Percentiles rank a stretch among this genome's conserved stretches.
Evolutionary conservation across 257 asterid species (phyloP).

Genomic region (Solanum verrucosum): DNA sequence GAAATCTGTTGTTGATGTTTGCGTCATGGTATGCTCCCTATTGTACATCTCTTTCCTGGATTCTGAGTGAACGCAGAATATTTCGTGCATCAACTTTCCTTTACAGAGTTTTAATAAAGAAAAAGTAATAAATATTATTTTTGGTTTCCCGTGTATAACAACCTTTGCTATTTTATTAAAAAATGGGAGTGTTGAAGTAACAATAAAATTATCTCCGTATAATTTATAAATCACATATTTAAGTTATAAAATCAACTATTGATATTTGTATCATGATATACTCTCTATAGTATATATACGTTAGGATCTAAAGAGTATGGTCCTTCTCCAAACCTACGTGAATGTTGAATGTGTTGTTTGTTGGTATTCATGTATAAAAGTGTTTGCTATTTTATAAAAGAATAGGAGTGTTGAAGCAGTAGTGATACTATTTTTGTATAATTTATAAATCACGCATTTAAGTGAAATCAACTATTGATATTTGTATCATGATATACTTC

Average conservation of each 20-base stretch:
- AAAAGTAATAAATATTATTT: background rate
- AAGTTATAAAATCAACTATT: background rate
- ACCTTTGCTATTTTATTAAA: too few species aligned
- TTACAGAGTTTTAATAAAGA: background rate
- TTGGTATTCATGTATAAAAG: background rate
- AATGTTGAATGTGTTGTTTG: background rate
- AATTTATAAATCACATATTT: too few species aligned
- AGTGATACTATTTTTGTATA: fast-evolving
- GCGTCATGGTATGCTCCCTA: background rate
- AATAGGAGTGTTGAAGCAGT: background rate
- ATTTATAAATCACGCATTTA: background rate
- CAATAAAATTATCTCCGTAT: too few species aligned
- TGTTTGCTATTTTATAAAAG: background rate
- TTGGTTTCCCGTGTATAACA: too few species aligned
- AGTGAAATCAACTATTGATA: background rate
- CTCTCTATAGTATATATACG: background rate
- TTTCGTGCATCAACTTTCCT: fast-evolving
- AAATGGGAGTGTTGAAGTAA: too few species aligned
- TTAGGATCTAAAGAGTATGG: too few species aligned
- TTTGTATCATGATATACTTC: background rate
- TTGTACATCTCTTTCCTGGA: background rate
- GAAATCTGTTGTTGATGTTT: background rate
- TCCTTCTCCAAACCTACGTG: background rate
- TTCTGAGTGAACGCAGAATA: fast-evolving
- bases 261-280: background rate